Percentiles rank a stretch among this genome's conserved stretches.
Evolutionary conservation across 345 rosid genomes (phyloP).

Genomic region (Cardamine chenopodiifolia): DNA sequence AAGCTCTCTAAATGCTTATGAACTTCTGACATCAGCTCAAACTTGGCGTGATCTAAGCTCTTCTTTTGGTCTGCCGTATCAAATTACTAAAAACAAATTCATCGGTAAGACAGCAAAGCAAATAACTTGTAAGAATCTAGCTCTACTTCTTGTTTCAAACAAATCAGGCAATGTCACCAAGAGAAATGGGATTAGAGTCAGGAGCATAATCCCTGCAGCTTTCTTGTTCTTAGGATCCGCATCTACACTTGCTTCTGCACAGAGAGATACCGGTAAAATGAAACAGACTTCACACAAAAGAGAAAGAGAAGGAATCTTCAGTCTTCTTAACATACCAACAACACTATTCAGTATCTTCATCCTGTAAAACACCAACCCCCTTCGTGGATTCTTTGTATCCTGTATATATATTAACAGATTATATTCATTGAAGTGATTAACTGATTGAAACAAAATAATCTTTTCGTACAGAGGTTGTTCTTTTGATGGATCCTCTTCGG

Average conservation of each 20-base stretch:
- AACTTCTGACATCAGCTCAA: constrained; percentile 47
- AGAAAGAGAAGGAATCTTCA: neutral
- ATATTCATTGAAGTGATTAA: neutral
- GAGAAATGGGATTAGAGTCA: constrained; percentile 41
- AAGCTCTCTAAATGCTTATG: constrained; percentile 43
- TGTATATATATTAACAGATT: neutral
- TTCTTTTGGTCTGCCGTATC: constrained; percentile 43
- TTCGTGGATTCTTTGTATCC: constrained; percentile 41
- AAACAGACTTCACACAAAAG: constrained; percentile 1
- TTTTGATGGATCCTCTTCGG: constrained; percentile 26
- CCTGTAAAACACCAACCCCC: constrained; percentile 26
- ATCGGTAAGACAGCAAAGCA: neutral
- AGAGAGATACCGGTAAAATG: constrained; percentile 5
- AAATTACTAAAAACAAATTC: constrained; percentile 24
- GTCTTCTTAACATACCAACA: constrained; percentile 32
- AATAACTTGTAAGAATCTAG: neutral
- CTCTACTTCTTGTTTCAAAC: constrained; percentile 2
- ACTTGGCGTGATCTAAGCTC: constrained; percentile 43
- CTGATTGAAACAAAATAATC: neutral
- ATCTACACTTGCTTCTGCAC: constrained; percentile 38
- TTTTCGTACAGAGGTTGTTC: constrained; percentile 38
- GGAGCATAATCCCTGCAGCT: constrained; percentile 44
- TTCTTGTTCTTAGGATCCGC: constrained; percentile 46
- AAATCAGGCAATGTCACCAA: constrained; percentile 42
- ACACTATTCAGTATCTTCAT: constrained; percentile 34